Conservation (phyloP, 176 grass and related monocot genomes). For the Hsuehochloa calcarea region DNA sequence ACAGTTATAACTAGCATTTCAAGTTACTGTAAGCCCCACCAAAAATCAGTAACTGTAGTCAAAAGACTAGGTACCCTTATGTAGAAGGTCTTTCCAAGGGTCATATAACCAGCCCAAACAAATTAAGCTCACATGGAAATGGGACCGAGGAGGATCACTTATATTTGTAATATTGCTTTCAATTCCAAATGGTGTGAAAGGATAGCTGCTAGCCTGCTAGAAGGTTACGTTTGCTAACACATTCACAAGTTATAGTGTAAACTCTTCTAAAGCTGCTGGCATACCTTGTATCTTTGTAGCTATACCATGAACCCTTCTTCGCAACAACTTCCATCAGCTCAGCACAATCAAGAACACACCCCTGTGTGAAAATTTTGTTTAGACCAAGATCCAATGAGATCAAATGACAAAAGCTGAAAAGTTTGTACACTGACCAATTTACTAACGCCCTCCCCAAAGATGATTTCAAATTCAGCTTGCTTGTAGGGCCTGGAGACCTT, state of each 20-base stretch:
- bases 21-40: not conserved
- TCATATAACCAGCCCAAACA: not conserved
- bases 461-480: conserved; percentile 99
- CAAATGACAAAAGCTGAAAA: conserved; percentile 27
- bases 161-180: not conserved
- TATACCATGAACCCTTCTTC: conserved; percentile 96
- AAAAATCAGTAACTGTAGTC: not conserved
- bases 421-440: conserved; percentile 61
- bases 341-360: conserved; percentile 94
- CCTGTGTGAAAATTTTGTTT: conserved; percentile 47
- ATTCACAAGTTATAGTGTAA: not conserved
- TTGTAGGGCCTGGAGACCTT: conserved; percentile 97
- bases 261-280: conserved; percentile 24
- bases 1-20: not conserved
- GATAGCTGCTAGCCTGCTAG: not conserved
- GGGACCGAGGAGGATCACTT: not conserved
- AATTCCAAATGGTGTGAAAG: not conserved
- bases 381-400: not conserved
- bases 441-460: conserved; percentile 95
- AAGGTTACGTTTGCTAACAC: not conserved
- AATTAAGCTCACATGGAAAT: conserved; percentile 18
- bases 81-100: not conserved
- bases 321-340: conserved; percentile 95
- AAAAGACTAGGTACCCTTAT: not conserved
- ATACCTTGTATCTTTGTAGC: conserved; percentile 84